These are phyloP conservation scores for Trichocladium antarcticum DNA, from an alignment of 495 filamentous ascomycete species.

Conservation along the genomic window DNA sequence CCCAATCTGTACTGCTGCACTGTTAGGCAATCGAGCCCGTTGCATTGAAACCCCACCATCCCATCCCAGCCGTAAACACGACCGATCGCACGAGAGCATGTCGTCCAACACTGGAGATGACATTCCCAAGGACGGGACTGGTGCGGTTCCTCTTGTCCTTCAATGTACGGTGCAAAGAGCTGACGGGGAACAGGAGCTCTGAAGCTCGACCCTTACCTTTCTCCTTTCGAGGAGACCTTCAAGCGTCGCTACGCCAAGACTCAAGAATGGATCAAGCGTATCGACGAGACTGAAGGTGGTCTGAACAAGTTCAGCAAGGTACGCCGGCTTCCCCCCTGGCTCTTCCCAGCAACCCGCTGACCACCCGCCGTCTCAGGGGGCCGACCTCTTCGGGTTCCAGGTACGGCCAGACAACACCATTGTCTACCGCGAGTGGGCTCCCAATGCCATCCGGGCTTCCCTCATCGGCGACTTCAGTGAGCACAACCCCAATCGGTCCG, in stretches of 20 bases:
- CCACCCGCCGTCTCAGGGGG: constrained; percentile 45
- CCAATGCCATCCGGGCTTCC: constrained; percentile 69
- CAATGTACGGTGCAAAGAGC: background rate
- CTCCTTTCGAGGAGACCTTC: constrained; percentile 69
- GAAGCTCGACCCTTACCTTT: constrained; percentile 79
- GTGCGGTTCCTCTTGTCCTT: constrained; percentile 16
- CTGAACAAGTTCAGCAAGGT: constrained; percentile 87
- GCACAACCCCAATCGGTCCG: constrained; percentile 5
- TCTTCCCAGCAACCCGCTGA: too few species aligned
- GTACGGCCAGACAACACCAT: constrained; percentile 72
- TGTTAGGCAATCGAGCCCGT: too few species aligned
- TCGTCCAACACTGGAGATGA: constrained; percentile 31
- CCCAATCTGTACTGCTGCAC: too few species aligned
- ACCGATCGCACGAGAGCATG: constrained; percentile 19
- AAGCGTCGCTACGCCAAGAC: constrained; percentile 67
- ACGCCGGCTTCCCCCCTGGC: too few species aligned
- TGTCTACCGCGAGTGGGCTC: constrained; percentile 91
- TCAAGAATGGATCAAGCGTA: constrained; percentile 75
- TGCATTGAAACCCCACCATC: too few species aligned
- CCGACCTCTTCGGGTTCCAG: constrained; percentile 75
- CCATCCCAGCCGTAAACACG: too few species aligned
- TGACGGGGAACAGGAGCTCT: constrained; percentile 55
- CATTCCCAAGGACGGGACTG: constrained; percentile 39
- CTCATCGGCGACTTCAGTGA: constrained; percentile 95
- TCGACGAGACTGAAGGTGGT: constrained; percentile 76